Conservation (phyloP, 78 protist species). For the Emiliania huxleyi region DNA sequence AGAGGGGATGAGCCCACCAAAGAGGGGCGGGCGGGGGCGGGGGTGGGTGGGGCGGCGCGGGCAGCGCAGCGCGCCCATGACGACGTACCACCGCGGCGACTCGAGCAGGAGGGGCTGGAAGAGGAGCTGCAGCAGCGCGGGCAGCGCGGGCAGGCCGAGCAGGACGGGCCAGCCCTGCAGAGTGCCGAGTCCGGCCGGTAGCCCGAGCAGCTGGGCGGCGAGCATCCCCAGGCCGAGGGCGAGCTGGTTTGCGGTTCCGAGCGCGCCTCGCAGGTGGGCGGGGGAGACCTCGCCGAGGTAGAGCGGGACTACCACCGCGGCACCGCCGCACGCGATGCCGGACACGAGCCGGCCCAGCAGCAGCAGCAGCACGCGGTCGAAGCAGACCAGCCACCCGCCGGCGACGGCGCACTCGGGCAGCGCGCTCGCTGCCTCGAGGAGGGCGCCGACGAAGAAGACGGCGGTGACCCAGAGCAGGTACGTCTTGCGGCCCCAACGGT, state of each 20-base stretch:
- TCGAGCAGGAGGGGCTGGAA: background rate
- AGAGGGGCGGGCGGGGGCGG: background rate
- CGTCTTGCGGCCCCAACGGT: background rate
- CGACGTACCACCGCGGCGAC: background rate
- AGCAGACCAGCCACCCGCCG: background rate
- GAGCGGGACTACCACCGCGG: constrained; percentile 23
- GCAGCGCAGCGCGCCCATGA: too few relatives aligned
- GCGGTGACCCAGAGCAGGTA: background rate
- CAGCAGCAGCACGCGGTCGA: background rate
- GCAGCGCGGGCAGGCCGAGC: background rate
- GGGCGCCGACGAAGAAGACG: background rate
- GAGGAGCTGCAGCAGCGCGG: background rate
- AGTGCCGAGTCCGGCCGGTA: background rate
- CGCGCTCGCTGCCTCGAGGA: background rate
- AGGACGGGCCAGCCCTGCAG: background rate
- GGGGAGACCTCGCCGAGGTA: constrained; percentile 15
- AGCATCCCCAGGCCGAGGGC: background rate
- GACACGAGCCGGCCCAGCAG: background rate
- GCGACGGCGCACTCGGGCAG: background rate
- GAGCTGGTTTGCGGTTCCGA: background rate
- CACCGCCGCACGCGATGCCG: background rate
- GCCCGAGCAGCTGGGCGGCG: background rate
- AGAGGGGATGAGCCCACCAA: background rate
- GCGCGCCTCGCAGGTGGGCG: background rate
- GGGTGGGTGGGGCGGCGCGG: background rate